A percentile compares a stretch with the other conserved stretches of the same genome.
These are phyloP conservation scores for Aspergillus ustus DNA, from an alignment of 2,329 filamentous ascomycete genomes.

Conservation along the genomic window DNA sequence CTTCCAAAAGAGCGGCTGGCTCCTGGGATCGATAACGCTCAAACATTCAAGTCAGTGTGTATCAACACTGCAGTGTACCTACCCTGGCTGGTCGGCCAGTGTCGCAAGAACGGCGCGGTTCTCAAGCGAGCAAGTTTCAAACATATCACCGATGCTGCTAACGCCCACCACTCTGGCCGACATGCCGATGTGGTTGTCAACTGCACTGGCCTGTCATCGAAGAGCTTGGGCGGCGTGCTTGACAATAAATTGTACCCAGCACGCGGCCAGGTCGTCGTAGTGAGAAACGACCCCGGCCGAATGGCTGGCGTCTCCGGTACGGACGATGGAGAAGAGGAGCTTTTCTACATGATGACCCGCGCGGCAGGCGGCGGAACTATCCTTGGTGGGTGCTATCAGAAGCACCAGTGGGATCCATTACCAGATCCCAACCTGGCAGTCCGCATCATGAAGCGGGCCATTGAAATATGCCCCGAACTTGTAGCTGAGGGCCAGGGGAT, in stretches of 20 bases:
- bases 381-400: constrained; percentile 83
- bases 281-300: constrained; percentile 74
- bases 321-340: constrained; percentile 73
- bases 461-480: constrained; percentile 42
- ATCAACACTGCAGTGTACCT: constrained; percentile 91
- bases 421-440: constrained; percentile 79
- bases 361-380: constrained; percentile 79
- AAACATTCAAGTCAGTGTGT: constrained; percentile 80
- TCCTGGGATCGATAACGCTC: constrained; percentile 70
- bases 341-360: constrained; percentile 80
- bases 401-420: constrained; percentile 76
- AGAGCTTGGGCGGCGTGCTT: constrained; percentile 77
- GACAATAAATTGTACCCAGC: constrained; percentile 75
- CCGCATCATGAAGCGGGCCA: constrained; percentile 77
- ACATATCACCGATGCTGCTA: constrained; percentile 74
- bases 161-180: constrained; percentile 61
- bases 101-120: constrained; percentile 71
- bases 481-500: constrained; percentile 65
- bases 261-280: constrained; percentile 81
- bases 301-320: constrained; percentile 75
- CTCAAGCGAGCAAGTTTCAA: constrained; percentile 66
- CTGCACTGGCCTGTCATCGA: constrained; percentile 78
- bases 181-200: constrained; percentile 76
- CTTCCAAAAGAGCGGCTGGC: constrained; percentile 64
- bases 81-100: constrained; percentile 81